These are phyloP conservation scores for Esteya vermicola DNA, from an alignment of 2,329 filamentous ascomycete genomes.

Conservation along the genomic window DNA sequence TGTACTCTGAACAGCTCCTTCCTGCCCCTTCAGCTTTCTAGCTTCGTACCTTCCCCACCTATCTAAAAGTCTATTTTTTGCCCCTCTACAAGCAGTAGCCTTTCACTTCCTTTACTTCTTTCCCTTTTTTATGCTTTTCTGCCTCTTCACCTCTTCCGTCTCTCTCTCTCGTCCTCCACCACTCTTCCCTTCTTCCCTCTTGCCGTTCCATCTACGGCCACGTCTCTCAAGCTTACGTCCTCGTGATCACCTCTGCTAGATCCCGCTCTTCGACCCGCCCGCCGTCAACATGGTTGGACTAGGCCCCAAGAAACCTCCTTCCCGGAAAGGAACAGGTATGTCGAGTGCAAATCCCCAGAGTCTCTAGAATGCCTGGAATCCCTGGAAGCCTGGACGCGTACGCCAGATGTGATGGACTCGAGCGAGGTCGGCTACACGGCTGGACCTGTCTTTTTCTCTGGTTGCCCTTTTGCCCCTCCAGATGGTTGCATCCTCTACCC, in stretches of 20 bases:
- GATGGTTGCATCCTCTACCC: no score
- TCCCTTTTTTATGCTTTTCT: background rate
- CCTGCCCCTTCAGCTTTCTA: background rate
- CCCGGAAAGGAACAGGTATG: conserved; percentile 33
- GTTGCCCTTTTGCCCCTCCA: no score
- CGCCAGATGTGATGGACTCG: no score
- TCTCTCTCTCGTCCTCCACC: background rate
- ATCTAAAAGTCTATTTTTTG: conserved; percentile 1
- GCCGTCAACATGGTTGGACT: conserved; percentile 42
- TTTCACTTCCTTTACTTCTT: background rate
- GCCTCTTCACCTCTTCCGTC: background rate
- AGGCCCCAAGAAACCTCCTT: conserved; percentile 48
- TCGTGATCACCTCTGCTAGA: background rate
- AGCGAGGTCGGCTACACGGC: no score
- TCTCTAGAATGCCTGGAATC: no score
- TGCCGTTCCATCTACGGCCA: background rate
- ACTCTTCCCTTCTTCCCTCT: background rate
- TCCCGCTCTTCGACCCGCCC: no score
- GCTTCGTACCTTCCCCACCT: background rate
- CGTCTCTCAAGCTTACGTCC: background rate
- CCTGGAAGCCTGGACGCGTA: no score
- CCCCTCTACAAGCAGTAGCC: background rate
- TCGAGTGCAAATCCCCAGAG: conserved; percentile 3
- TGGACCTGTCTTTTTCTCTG: no score
- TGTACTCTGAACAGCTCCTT: no score